Percentiles rank a stretch among this genome's conserved stretches.
Evolutionary conservation across 2,329 filamentous ascomycete species (phyloP).

Genomic region (Parastagonospora nodorum): DNA sequence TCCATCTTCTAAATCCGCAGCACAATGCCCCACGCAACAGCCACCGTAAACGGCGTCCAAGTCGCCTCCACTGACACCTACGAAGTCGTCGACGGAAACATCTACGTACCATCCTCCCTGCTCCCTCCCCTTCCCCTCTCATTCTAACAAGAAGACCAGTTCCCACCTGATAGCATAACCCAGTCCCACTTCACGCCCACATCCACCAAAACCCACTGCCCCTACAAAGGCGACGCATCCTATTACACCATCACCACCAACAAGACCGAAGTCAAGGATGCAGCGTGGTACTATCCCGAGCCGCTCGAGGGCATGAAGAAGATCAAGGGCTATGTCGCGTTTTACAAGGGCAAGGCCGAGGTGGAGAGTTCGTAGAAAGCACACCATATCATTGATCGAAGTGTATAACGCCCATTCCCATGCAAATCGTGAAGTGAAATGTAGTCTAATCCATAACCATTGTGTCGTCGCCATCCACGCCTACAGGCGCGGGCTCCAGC

Average conservation of each 20-base stretch:
- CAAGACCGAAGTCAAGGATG: constrained; percentile 56
- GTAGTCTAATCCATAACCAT: constrained; percentile 67
- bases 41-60: constrained; percentile 55
- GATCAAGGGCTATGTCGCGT: constrained; percentile 63
- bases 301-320: constrained; percentile 55
- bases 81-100: constrained; percentile 63
- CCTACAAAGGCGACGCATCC: constrained; percentile 63
- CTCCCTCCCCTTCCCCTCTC: background rate
- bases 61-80: constrained; percentile 58
- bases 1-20: background rate
- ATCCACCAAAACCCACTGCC: constrained; percentile 56
- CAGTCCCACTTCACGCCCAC: constrained; percentile 53
- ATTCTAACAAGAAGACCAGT: constrained; percentile 13
- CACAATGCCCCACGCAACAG: constrained; percentile 48
- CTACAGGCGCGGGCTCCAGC: constrained; percentile 61
- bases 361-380: constrained; percentile 13
- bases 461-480: constrained; percentile 83
- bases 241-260: constrained; percentile 61
- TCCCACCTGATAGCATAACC: constrained; percentile 51
- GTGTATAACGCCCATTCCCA: background rate
- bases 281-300: constrained; percentile 64
- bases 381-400: background rate
- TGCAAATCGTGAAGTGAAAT: constrained; percentile 3
- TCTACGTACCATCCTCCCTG: constrained; percentile 51
- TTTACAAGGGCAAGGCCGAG: constrained; percentile 55